phyloP scores from a whole-genome alignment of 164 flowering plant genomes.

The Liriodendron chinense region DNA sequence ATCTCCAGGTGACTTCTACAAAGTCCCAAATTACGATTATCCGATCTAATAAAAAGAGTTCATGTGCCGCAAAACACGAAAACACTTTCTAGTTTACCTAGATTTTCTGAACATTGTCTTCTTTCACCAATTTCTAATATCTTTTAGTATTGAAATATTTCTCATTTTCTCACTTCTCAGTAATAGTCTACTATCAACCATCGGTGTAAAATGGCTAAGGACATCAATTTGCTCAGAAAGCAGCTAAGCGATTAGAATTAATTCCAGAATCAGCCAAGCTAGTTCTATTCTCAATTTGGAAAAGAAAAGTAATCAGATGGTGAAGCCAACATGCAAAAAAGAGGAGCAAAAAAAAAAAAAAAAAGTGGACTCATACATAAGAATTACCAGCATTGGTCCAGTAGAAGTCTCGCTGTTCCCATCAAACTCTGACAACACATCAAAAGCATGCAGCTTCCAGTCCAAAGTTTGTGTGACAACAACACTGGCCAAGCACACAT shows the following conservation, averaged over 20 bases:
- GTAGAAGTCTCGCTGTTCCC: slow-evolving; percentile 64
- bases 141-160: not conserved
- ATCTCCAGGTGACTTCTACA: not conserved
- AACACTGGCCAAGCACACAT: slow-evolving; percentile 94
- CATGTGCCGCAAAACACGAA: not conserved
- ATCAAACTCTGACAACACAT: slow-evolving; percentile 96
- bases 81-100: not conserved
- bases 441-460: slow-evolving; percentile 99
- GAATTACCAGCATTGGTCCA: slow-evolving; percentile 89
- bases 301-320: not conserved
- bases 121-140: not conserved
- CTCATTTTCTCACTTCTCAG: not conserved
- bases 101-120: not conserved
- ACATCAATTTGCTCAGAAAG: not conserved
- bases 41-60: not conserved
- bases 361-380: not conserved
- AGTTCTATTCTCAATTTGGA: not conserved
- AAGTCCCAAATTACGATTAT: not conserved
- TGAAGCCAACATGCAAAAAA: not conserved
- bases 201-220: not conserved
- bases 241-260: not conserved
- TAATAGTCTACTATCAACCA: not conserved
- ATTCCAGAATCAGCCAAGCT: not conserved
- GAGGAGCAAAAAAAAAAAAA: too few relatives aligned
- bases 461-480: slow-evolving; percentile 94